Percentiles rank a stretch among this genome's conserved stretches.
Evolutionary conservation across 129 eudicot species (phyloP).

Genomic region (Flaveria sonorensis): DNA sequence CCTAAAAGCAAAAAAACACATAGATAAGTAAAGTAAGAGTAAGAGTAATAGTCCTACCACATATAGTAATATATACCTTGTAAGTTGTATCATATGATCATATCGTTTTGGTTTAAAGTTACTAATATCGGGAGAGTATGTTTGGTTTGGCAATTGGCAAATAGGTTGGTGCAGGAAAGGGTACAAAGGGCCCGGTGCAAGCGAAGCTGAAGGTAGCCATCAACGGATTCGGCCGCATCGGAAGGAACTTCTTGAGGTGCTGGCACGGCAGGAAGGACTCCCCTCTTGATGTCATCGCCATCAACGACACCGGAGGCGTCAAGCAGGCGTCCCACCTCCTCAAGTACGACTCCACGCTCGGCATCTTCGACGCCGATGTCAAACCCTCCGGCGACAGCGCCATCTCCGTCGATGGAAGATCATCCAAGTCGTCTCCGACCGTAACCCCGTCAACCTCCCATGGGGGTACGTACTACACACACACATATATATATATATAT

Average conservation of each 20-base stretch:
- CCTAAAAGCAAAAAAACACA: too few relatives aligned
- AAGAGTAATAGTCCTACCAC: too few relatives aligned
- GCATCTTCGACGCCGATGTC: constrained; percentile 91
- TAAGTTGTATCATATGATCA: too few relatives aligned
- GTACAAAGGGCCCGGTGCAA: constrained; percentile 58
- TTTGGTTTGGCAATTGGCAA: too few relatives aligned
- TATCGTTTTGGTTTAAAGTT: neutral
- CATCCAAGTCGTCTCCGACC: constrained; percentile 83
- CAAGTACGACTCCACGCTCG: constrained; percentile 95
- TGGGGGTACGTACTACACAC: constrained; percentile 64
- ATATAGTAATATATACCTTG: too few relatives aligned
- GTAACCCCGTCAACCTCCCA: constrained; percentile 83
- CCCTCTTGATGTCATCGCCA: constrained; percentile 82
- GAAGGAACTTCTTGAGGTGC: constrained; percentile 98
- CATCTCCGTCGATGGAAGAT: constrained; percentile 90
- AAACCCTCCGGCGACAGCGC: constrained; percentile 68
- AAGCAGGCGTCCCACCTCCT: constrained; percentile 99
- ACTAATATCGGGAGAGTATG: too few relatives aligned
- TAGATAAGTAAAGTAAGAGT: too few relatives aligned
- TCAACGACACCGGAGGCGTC: constrained; percentile 97
- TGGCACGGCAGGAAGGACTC: constrained; percentile 98
- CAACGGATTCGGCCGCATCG: constrained; percentile 93
- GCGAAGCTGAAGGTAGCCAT: constrained; percentile 93
- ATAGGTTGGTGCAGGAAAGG: constrained; percentile 60
- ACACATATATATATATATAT: too few relatives aligned